Conservation (phyloP, 495 filamentous ascomycete species). For the Chaetomium cochliodes region DNA sequence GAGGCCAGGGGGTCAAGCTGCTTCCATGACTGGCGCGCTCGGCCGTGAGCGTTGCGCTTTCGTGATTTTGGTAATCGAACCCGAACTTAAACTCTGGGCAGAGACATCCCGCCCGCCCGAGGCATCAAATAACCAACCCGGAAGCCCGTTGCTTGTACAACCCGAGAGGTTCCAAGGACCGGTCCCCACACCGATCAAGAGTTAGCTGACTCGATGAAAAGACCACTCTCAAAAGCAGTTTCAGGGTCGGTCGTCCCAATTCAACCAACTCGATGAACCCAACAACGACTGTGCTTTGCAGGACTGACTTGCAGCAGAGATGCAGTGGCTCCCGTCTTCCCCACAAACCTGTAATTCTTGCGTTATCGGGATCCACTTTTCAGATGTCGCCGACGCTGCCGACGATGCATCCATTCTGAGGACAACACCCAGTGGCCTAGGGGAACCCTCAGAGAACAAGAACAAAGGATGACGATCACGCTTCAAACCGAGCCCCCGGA, state of each 20-base stretch:
- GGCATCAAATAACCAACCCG: too few species aligned
- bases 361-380: not conserved
- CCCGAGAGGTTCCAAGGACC: too few species aligned
- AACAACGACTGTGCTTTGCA: not conserved
- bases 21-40: too few species aligned
- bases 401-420: not conserved
- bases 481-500: not conserved
- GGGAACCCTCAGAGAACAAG: not conserved
- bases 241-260: not conserved
- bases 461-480: not conserved
- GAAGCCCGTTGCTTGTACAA: too few species aligned
- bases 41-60: too few species aligned
- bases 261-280: not conserved
- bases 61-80: too few species aligned
- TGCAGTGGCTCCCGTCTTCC: not conserved
- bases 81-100: too few species aligned
- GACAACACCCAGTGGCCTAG: not conserved
- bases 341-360: not conserved
- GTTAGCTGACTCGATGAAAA: too few species aligned
- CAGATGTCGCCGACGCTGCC: not conserved
- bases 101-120: too few species aligned
- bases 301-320: conserved; percentile 1
- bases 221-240: too few species aligned
- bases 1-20: not conserved
- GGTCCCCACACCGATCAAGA: too few species aligned